phyloP scores from a whole-genome alignment of 805 yeast genomes.

The Isabelozyma gotoi region DNA sequence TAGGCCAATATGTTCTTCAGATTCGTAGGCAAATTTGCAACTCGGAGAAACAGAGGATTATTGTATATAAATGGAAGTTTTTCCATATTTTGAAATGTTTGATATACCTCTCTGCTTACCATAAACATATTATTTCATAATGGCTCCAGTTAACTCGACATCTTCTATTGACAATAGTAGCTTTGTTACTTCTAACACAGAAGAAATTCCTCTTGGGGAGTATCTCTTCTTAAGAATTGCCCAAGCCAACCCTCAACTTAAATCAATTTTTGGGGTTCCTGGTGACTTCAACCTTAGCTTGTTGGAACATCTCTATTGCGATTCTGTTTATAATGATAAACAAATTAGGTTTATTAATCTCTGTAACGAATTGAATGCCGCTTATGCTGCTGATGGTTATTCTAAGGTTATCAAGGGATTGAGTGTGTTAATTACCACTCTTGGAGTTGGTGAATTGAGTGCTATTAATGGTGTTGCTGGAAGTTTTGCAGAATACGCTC shows the following conservation, averaged over 20 bases:
- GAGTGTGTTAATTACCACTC: constrained; percentile 70
- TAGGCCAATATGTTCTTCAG: neutral
- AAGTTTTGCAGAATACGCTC: constrained; percentile 77
- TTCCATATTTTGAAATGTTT: neutral
- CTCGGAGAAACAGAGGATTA: neutral
- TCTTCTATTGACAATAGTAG: neutral
- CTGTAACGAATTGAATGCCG: constrained; percentile 87
- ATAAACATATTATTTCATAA: too few species aligned
- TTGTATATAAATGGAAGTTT: neutral
- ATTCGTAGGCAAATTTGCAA: too few species aligned
- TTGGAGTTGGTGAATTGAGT: constrained; percentile 87
- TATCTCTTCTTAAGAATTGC: constrained; percentile 59
- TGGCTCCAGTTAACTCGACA: neutral
- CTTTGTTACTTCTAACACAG: neutral
- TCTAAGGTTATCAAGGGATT: constrained; percentile 57
- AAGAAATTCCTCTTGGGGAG: constrained; percentile 59
- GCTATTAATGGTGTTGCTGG: constrained; percentile 84
- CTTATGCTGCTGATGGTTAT: constrained; percentile 90
- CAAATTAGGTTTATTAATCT: constrained; percentile 71
- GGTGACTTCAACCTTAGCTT: constrained; percentile 73
- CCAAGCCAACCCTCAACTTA: constrained; percentile 49
- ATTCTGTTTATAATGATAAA: constrained; percentile 29
- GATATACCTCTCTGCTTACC: neutral
- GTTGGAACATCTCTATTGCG: constrained; percentile 64
- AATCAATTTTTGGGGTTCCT: constrained; percentile 72